These are phyloP conservation scores for Yamadazyma sp. DNA, from an alignment of 1,139 yeast genomes.

Conservation along the genomic window DNA sequence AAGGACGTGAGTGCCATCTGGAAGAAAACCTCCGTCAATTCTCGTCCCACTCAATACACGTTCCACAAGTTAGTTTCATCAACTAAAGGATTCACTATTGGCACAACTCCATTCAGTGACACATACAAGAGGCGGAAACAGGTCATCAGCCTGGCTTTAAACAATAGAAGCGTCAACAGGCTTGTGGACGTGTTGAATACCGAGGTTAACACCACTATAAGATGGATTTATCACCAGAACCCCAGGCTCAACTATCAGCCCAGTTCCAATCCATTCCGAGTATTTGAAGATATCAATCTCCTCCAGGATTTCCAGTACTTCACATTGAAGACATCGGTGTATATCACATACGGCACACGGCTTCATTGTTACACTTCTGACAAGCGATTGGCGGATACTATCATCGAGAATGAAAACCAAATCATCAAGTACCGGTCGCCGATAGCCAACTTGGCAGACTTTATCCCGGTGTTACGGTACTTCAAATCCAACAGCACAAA, in stretches of 20 bases:
- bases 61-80: slow-evolving; percentile 67
- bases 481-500: slow-evolving; percentile 26
- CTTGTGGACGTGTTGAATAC: slow-evolving; percentile 42
- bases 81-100: slow-evolving; percentile 67
- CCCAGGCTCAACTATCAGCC: slow-evolving; percentile 24
- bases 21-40: slow-evolving; percentile 54
- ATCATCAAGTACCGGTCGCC: slow-evolving; percentile 67
- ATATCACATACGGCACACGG: slow-evolving; percentile 59
- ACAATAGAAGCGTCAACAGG: slow-evolving; percentile 31
- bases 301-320: slow-evolving; percentile 49
- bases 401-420: slow-evolving; percentile 61
- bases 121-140: slow-evolving; percentile 56
- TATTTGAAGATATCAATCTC: slow-evolving; percentile 36
- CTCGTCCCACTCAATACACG: slow-evolving; percentile 66
- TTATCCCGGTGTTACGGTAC: slow-evolving; percentile 51
- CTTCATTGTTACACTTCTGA: slow-evolving; percentile 45
- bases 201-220: slow-evolving; percentile 37
- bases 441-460: slow-evolving; percentile 61
- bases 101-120: slow-evolving; percentile 70
- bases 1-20: slow-evolving; percentile 55
- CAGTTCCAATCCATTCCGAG: slow-evolving; percentile 17
- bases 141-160: slow-evolving; percentile 51
- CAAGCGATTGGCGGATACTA: slow-evolving; percentile 47
- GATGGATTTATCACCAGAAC: slow-evolving; percentile 23
- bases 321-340: slow-evolving; percentile 57